These are phyloP conservation scores for Pyricularia pennisetigena DNA, from an alignment of 2,329 filamentous ascomycete genomes.

Conservation along the genomic window DNA sequence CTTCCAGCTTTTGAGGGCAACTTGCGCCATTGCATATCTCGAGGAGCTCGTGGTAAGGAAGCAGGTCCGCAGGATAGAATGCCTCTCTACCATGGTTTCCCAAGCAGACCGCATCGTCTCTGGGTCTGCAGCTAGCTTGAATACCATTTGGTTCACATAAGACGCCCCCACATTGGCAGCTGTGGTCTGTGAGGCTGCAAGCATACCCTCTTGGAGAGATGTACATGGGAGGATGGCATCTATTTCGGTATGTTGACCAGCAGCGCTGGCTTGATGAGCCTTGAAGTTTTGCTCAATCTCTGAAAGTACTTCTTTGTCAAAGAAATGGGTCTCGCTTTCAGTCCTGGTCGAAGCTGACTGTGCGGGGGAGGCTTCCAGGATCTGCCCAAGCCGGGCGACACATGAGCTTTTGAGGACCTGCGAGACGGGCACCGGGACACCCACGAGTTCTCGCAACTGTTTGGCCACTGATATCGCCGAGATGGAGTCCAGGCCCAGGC, in stretches of 20 bases:
- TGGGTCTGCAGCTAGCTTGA: conserved; percentile 45
- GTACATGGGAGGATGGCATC: conserved; percentile 63
- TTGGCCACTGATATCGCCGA: conserved; percentile 64
- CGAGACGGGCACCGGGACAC: conserved; percentile 51
- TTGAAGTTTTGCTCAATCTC: neutral
- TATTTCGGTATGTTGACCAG: neutral
- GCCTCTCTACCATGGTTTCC: conserved; percentile 50
- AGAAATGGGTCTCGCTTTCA: neutral
- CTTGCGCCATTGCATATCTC: conserved; percentile 59
- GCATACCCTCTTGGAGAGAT: conserved; percentile 80
- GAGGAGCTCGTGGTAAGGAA: conserved; percentile 58
- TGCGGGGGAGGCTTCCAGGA: conserved; percentile 9
- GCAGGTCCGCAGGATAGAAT: conserved; percentile 68
- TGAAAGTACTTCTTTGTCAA: neutral
- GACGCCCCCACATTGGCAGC: conserved; percentile 17
- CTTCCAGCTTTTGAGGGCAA: conserved; percentile 44
- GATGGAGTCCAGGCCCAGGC: conserved; percentile 76
- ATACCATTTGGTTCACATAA: conserved; percentile 65
- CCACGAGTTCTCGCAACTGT: conserved; percentile 35
- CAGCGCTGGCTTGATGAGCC: neutral
- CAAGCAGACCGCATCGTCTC: conserved; percentile 48
- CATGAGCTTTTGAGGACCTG: conserved; percentile 59
- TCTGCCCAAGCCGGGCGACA: conserved; percentile 47
- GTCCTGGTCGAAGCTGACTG: neutral
- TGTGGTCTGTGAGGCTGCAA: conserved; percentile 43